Conservation (phyloP, 139 green algal species). For the Mesotaenium endlicherianum region DNA sequence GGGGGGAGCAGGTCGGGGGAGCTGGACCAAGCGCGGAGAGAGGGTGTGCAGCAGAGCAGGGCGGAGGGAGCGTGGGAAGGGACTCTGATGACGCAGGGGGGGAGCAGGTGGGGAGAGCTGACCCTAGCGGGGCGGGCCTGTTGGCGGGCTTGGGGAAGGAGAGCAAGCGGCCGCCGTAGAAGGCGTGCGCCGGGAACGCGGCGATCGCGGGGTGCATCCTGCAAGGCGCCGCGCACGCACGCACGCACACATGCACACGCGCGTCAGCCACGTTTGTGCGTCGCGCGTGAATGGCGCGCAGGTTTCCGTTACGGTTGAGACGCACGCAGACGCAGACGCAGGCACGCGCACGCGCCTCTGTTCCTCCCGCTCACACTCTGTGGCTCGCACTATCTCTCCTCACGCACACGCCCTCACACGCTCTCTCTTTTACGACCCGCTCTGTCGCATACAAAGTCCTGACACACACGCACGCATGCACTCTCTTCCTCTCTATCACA, state of each 20-base stretch:
- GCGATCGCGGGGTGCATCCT: slow-evolving; percentile 55
- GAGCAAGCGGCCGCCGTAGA: slow-evolving; percentile 64
- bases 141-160: slow-evolving; percentile 45
- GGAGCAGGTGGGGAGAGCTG: not conserved
- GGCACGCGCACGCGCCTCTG: too few relatives aligned
- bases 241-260: too few relatives aligned
- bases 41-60: not conserved
- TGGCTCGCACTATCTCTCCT: too few relatives aligned
- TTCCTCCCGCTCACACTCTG: too few relatives aligned
- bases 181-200: slow-evolving; percentile 54
- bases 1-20: not conserved
- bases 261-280: too few relatives aligned
- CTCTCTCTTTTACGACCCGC: too few relatives aligned
- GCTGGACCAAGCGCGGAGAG: not conserved
- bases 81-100: not conserved
- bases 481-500: too few relatives aligned
- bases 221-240: not conserved
- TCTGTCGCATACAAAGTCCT: too few relatives aligned
- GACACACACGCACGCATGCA: too few relatives aligned
- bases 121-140: slow-evolving; percentile 18
- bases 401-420: too few relatives aligned
- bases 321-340: too few relatives aligned
- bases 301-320: not conserved
- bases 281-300: too few relatives aligned
- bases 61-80: not conserved